Evolutionary conservation across 2,329 filamentous ascomycete genomes (phyloP).

Genomic region (Bipolaris bicolor): DNA sequence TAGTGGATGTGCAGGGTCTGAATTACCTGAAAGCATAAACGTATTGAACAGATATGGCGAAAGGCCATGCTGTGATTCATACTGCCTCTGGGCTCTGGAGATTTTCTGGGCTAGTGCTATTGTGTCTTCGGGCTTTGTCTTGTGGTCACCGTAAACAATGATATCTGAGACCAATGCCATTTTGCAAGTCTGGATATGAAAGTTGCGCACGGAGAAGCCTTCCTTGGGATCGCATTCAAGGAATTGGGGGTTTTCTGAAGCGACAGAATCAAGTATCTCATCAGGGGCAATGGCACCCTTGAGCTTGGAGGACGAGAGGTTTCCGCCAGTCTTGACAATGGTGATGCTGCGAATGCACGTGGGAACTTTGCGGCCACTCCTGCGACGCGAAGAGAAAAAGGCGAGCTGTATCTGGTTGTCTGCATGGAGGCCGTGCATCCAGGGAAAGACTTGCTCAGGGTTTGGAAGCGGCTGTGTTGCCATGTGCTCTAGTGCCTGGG

Average conservation of each 20-base stretch:
- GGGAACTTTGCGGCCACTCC: conserved; percentile 71
- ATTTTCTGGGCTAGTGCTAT: conserved; percentile 68
- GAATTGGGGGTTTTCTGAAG: conserved; percentile 66
- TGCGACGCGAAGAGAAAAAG: conserved; percentile 83
- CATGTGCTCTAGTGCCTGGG: conserved; percentile 74
- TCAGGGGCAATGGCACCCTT: conserved; percentile 86
- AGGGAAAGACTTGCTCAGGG: conserved; percentile 87
- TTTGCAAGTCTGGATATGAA: conserved; percentile 94
- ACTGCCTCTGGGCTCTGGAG: conserved; percentile 75
- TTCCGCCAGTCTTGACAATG: conserved; percentile 85
- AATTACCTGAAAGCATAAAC: conserved; percentile 71
- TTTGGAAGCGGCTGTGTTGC: conserved; percentile 83
- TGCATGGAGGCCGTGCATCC: conserved; percentile 91
- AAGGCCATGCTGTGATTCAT: conserved; percentile 67
- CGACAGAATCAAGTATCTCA: conserved; percentile 69
- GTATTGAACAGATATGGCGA: conserved; percentile 75
- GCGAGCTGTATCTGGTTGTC: conserved; percentile 86
- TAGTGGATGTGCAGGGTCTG: background rate
- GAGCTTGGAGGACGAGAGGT: conserved; percentile 74
- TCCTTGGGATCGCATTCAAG: conserved; percentile 83
- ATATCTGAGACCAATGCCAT: conserved; percentile 88
- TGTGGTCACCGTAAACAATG: conserved; percentile 83
- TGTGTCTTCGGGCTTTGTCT: conserved; percentile 66
- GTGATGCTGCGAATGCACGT: conserved; percentile 81
- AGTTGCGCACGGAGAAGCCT: conserved; percentile 95